Percentiles rank a stretch among this genome's conserved stretches.
phyloP scores from a whole-genome alignment of 2,329 filamentous ascomycete genomes.

The Microthyrium microscopicum region DNA sequence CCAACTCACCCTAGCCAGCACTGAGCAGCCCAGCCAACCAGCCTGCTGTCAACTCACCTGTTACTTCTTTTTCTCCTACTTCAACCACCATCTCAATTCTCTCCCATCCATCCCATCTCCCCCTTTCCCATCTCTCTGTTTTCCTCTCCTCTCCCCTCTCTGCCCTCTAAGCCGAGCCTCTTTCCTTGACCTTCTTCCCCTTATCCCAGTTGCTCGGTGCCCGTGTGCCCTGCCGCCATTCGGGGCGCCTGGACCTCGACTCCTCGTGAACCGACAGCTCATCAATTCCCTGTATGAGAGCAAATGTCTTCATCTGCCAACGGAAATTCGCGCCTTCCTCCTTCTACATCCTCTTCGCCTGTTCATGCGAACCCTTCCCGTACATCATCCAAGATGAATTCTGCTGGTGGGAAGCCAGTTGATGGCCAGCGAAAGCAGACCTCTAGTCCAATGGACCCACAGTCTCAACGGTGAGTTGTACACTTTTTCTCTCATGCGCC shows the following conservation, averaged over 20 bases:
- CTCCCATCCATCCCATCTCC: no score
- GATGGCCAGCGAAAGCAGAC: neutral
- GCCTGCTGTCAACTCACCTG: no score
- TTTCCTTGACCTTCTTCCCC: neutral
- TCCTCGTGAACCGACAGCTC: no score
- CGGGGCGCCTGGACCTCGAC: no score
- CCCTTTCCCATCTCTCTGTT: slow-evolving; percentile 1
- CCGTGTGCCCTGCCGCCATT: no score
- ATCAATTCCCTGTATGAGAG: no score
- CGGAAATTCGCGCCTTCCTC: slow-evolving; percentile 16
- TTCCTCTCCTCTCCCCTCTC: slow-evolving; percentile 2
- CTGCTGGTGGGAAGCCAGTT: no score
- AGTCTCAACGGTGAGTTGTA: neutral
- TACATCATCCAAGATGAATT: slow-evolving; percentile 29
- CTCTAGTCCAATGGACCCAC: neutral
- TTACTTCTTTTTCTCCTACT: no score
- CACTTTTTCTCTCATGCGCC: neutral
- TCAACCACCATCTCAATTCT: no score
- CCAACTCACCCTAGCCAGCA: no score
- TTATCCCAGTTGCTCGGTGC: neutral
- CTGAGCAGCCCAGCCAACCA: no score
- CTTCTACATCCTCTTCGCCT: slow-evolving; percentile 14
- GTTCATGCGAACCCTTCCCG: slow-evolving; percentile 20
- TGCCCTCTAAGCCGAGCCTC: neutral
- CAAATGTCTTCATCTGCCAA: no score